Evolutionary conservation across 2,329 filamentous ascomycete species (phyloP).

Genomic region (Ophiosphaerella korrae): DNA sequence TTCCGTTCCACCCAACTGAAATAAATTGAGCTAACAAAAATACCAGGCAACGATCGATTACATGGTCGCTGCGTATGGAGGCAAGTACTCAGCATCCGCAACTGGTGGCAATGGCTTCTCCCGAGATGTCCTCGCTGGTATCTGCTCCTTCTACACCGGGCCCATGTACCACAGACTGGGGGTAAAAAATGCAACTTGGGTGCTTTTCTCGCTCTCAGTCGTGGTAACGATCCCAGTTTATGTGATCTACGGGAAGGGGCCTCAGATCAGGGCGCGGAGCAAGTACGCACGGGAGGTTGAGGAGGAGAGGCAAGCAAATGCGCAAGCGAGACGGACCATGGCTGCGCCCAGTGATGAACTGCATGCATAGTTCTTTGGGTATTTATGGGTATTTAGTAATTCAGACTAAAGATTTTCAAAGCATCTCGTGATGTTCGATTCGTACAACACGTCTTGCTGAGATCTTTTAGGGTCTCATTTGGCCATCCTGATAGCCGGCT

Average conservation of each 20-base stretch:
- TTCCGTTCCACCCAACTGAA: too few species aligned
- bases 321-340: not conserved
- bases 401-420: too few species aligned
- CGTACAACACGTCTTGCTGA: too few species aligned
- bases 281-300: slow-evolving; percentile 28
- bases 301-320: slow-evolving; percentile 20
- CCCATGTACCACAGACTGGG: slow-evolving; percentile 43
- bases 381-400: too few species aligned
- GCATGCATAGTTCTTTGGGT: not conserved
- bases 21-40: too few species aligned
- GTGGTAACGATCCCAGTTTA: slow-evolving; percentile 60
- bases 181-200: slow-evolving; percentile 28
- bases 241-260: slow-evolving; percentile 61
- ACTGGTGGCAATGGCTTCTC: slow-evolving; percentile 79
- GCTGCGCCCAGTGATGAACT: not conserved
- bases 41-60: slow-evolving; percentile 81
- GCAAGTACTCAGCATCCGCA: slow-evolving; percentile 70
- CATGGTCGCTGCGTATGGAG: slow-evolving; percentile 74
- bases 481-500: too few species aligned
- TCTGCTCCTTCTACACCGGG: slow-evolving; percentile 62
- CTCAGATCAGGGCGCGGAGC: slow-evolving; percentile 51
- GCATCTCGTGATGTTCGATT: too few species aligned
- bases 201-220: slow-evolving; percentile 58
- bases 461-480: too few species aligned
- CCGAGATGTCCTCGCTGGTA: slow-evolving; percentile 73